Conservation (phyloP, 345 rosid species). For the Lumnitzera racemosa region DNA sequence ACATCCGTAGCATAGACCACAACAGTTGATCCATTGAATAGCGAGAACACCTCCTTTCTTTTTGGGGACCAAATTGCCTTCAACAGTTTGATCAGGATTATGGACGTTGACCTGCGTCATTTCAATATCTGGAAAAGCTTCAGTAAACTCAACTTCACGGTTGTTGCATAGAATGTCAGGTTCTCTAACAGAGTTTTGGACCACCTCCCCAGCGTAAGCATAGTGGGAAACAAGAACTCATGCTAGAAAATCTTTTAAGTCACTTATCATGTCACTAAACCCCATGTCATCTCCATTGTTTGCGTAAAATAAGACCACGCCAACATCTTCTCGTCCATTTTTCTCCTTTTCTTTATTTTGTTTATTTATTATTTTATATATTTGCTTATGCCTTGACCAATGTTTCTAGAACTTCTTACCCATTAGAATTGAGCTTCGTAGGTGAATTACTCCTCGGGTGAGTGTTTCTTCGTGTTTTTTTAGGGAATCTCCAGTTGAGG, state of each 20-base stretch:
- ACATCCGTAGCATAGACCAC: no score
- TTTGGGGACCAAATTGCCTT: constrained; percentile 56
- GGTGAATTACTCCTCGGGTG: no score
- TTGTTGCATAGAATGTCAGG: constrained; percentile 84
- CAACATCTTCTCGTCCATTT: no score
- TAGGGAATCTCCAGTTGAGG: no score
- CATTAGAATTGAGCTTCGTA: no score
- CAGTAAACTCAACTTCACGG: constrained; percentile 66
- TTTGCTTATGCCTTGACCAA: no score
- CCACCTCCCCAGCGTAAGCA: constrained; percentile 66
- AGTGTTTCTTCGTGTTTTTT: no score
- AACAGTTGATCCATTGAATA: no score
- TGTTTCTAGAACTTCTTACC: no score
- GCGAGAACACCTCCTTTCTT: constrained; percentile 55
- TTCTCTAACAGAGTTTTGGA: constrained; percentile 47
- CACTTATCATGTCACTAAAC: constrained; percentile 23
- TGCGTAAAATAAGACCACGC: constrained; percentile 58
- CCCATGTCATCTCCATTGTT: constrained; percentile 6
- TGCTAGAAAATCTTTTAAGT: constrained; percentile 53
- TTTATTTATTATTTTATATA: no score
- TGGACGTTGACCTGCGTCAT: constrained; percentile 51
- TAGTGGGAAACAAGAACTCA: constrained; percentile 61
- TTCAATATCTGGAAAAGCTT: constrained; percentile 50
- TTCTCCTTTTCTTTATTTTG: no score
- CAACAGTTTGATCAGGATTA: constrained; percentile 55